Evolutionary conservation across 2,329 filamentous ascomycete species (phyloP), one percentile per base, ranked within the genome.

Genomic region (Cercospora sp.): DNA sequence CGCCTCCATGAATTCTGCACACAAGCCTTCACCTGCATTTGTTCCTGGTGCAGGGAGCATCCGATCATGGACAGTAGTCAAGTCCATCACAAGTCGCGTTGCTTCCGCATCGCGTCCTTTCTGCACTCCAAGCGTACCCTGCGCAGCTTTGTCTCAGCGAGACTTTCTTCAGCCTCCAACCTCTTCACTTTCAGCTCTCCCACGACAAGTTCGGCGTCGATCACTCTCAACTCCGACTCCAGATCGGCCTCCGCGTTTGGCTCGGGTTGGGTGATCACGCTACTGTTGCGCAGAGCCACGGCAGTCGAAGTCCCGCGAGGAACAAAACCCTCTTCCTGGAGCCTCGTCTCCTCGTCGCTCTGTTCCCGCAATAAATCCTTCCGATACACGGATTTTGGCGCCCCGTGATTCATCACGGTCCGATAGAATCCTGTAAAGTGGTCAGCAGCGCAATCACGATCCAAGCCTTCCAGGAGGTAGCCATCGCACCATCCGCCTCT

Each of bases 201-300:
- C 1, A 80, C 81, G 4, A 77, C 60, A 0, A 82, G 83, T 33
- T 81, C 70, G 16, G 23, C 16, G 2, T 39, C 31, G 13, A 61
- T n/a, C 10, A 2, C 59, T 23, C 23, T 42, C 59, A 61, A 39
- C 6, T 33, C 31, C 31, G 12, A 33, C 31, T 33, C 31, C 31
- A 33, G 31, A 33, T 33, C 31, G 31, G 31, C 31, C 12, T 13
- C 31, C 10, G 13, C 31, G 31, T 12, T 33, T 18, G 18, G 7
- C 16, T 18, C 42, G 6, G 18, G 8, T 48, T 48, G n/a, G 42
- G 8, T 18, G 42, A n/a, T 7, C 42, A 48, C 42, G 42, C 7
- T 48, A 16, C 12, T 48, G 42, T 10, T 18, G 18, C 42, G 42
- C 18, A 48, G 18, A 18, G 3, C 42, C 2, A 48, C 42, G 9